These are phyloP conservation scores for Kuraishia piskuri DNA, from an alignment of 805 yeast genomes.

Conservation along the genomic window DNA sequence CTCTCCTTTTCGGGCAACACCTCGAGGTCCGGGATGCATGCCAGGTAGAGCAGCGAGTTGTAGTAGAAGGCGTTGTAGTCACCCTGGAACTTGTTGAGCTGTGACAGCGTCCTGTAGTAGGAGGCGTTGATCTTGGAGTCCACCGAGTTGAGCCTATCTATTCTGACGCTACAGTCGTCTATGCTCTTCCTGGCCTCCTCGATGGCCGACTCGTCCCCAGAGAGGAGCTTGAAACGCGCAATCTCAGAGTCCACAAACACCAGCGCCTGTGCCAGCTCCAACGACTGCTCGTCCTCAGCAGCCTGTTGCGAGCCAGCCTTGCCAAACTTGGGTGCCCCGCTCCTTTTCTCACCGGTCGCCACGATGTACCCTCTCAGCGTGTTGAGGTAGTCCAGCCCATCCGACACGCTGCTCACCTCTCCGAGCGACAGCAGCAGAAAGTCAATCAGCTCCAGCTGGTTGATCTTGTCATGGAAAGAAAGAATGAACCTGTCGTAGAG, in stretches of 20 bases:
- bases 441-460: slow-evolving; percentile 70
- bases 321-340: slow-evolving; percentile 8
- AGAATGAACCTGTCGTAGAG: slow-evolving; percentile 65
- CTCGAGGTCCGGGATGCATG: slow-evolving; percentile 47
- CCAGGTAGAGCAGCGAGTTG: slow-evolving; percentile 73
- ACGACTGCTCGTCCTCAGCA: slow-evolving; percentile 21
- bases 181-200: slow-evolving; percentile 60
- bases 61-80: slow-evolving; percentile 80
- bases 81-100: slow-evolving; percentile 60
- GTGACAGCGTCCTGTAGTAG: slow-evolving; percentile 72
- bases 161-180: slow-evolving; percentile 47
- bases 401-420: slow-evolving; percentile 31
- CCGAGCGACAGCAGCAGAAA: slow-evolving; percentile 54
- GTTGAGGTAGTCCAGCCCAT: slow-evolving; percentile 41
- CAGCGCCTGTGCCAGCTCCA: slow-evolving; percentile 38
- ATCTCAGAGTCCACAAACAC: slow-evolving; percentile 60
- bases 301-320: slow-evolving; percentile 12
- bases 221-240: slow-evolving; percentile 58
- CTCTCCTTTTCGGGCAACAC: slow-evolving; percentile 28
- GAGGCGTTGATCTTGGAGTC: slow-evolving; percentile 71
- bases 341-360: slow-evolving; percentile 24
- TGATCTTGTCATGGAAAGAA: slow-evolving; percentile 61
- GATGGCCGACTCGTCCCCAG: slow-evolving; percentile 27
- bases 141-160: slow-evolving; percentile 48
- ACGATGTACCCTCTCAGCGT: slow-evolving; percentile 35